Evolutionary conservation across 2,329 filamentous ascomycete species (phyloP).

Genomic region (Leptographium radiaticola): DNA sequence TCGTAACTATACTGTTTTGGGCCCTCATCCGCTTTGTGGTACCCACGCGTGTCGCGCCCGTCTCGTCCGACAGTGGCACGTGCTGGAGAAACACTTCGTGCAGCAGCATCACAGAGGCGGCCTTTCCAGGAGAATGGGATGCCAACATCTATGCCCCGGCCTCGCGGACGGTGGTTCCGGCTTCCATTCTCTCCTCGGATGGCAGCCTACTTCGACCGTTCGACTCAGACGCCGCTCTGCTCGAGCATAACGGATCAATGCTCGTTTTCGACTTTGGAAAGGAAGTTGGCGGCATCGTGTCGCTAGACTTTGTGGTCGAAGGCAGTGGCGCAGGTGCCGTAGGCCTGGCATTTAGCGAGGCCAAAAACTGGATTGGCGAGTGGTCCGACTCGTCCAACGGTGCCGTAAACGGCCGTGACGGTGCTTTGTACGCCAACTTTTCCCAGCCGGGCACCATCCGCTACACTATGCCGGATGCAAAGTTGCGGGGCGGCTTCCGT

Average conservation of each 20-base stretch:
- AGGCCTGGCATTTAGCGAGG: constrained; percentile 33
- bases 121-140: constrained; percentile 46
- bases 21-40: neutral
- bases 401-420: constrained; percentile 27
- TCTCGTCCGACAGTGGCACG: neutral
- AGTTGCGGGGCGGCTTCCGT: constrained; percentile 37
- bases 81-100: constrained; percentile 46
- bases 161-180: constrained; percentile 35
- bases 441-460: constrained; percentile 17
- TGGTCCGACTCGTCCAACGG: constrained; percentile 35
- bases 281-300: constrained; percentile 43
- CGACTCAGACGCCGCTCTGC: neutral
- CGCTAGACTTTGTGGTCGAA: constrained; percentile 26
- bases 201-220: neutral
- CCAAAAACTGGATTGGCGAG: constrained; percentile 32
- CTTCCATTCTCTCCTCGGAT: constrained; percentile 20
- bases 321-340: constrained; percentile 19
- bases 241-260: constrained; percentile 33
- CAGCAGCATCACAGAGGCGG: constrained; percentile 26
- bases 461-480: constrained; percentile 26
- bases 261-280: constrained; percentile 45
- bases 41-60: neutral
- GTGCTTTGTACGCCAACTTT: constrained; percentile 31
- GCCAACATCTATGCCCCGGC: constrained; percentile 41
- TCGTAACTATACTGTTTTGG: neutral